Evolutionary conservation across 2,329 filamentous ascomycete species (phyloP).

Genomic region (Onygenales sp.): DNA sequence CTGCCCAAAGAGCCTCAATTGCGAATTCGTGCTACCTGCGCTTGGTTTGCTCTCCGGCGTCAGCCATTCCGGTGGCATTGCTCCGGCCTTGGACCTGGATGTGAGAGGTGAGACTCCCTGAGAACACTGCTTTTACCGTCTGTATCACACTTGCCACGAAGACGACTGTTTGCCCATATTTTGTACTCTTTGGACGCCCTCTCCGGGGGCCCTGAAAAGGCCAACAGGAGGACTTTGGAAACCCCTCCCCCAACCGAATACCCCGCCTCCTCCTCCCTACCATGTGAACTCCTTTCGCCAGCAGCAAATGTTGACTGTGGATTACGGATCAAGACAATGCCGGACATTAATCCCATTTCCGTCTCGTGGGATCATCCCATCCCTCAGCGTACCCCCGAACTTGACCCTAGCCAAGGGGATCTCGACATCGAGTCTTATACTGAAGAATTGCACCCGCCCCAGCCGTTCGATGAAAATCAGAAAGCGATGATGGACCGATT

Average conservation of each 20-base stretch:
- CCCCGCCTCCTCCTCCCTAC: not conserved
- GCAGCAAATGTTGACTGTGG: constrained; percentile 2
- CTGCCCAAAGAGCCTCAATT: not conserved
- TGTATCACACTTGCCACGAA: not conserved
- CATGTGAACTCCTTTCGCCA: not conserved
- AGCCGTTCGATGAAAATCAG: not conserved
- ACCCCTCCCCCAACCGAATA: not conserved
- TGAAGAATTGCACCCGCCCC: not conserved
- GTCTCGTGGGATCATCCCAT: constrained; percentile 1
- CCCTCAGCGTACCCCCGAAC: constrained; percentile 3
- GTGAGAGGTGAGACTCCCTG: constrained; percentile 4
- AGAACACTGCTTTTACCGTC: not conserved
- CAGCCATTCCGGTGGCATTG: not conserved
- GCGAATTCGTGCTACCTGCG: not conserved
- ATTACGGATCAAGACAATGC: constrained; percentile 1
- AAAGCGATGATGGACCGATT: not conserved
- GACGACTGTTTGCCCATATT: not conserved
- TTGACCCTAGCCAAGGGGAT: constrained; percentile 3
- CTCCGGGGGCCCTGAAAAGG: not conserved
- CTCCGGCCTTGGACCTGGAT: not conserved
- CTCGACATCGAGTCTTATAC: constrained; percentile 1
- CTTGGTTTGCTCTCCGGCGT: not conserved
- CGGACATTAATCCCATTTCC: constrained; percentile 2
- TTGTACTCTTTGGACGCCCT: not conserved
- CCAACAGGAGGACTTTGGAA: not conserved